Evolutionary conservation across 495 filamentous ascomycete genomes (phyloP).

Genomic region (Annulohypoxylon bovei): DNA sequence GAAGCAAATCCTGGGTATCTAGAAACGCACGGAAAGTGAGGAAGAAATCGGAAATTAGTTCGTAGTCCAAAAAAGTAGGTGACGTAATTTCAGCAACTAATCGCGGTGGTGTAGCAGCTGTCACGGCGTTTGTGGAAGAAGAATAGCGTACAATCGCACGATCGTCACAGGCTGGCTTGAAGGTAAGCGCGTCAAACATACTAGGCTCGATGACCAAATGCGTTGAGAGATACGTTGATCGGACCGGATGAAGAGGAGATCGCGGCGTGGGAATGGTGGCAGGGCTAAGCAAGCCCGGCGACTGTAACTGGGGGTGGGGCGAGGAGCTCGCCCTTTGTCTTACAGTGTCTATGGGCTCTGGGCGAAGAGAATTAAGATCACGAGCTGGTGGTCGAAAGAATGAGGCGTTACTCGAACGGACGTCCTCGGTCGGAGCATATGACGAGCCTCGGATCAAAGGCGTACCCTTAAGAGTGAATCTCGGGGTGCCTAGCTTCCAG

Average conservation of each 20-base stretch:
- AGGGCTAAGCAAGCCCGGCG: conserved; percentile 39
- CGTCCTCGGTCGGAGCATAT: conserved; percentile 64
- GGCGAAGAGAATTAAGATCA: conserved; percentile 38
- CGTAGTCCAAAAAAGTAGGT: conserved; percentile 94
- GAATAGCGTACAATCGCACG: conserved; percentile 87
- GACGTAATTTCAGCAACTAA: conserved; percentile 98
- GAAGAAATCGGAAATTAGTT: conserved; percentile 97
- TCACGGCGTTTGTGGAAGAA: conserved; percentile 73
- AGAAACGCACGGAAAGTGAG: conserved; percentile 92
- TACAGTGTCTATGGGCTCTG: conserved; percentile 43
- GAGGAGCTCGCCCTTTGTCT: conserved; percentile 44
- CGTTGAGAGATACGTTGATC: conserved; percentile 55
- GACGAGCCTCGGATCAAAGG: conserved; percentile 83
- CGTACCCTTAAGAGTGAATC: conserved; percentile 81
- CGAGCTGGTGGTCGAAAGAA: conserved; percentile 49
- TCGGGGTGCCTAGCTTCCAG: conserved; percentile 84
- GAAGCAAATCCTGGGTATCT: conserved; percentile 75
- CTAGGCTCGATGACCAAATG: conserved; percentile 61
- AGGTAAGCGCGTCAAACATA: conserved; percentile 84
- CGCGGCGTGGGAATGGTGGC: conserved; percentile 38
- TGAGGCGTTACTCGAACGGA: conserved; percentile 55
- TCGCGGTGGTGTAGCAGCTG: conserved; percentile 88
- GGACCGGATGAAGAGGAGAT: conserved; percentile 43
- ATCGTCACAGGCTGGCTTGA: conserved; percentile 75
- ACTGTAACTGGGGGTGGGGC: conserved; percentile 44